Percentiles rank a stretch among this genome's conserved stretches.
These are phyloP conservation scores for Litsea cubeba DNA, from an alignment of 164 flowering plant genomes.

Conservation along the genomic window DNA sequence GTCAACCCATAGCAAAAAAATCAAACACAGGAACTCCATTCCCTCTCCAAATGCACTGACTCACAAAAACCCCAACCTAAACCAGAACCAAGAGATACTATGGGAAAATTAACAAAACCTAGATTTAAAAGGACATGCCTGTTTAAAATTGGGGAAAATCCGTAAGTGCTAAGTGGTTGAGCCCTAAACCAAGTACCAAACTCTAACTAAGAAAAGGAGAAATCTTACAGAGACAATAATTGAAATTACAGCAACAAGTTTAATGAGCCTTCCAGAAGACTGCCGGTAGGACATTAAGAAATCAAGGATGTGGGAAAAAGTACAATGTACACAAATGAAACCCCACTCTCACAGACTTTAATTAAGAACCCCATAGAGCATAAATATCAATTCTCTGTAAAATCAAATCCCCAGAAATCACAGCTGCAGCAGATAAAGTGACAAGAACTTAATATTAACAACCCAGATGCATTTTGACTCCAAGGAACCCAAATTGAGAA, in stretches of 20 bases:
- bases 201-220: background rate
- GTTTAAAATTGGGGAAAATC: background rate
- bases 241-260: no score
- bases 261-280: background rate
- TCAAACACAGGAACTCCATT: conserved; percentile 40
- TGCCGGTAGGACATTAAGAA: background rate
- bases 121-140: background rate
- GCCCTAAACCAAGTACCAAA: background rate
- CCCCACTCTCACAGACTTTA: background rate
- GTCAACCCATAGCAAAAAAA: conserved; percentile 27
- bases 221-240: no score
- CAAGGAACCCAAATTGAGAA: background rate
- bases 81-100: background rate
- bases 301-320: background rate
- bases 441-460: no score
- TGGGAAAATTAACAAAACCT: background rate
- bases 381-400: background rate
- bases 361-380: background rate
- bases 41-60: conserved; percentile 11
- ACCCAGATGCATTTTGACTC: background rate
- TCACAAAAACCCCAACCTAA: conserved; percentile 2
- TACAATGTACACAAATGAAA: background rate
- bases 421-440: background rate
- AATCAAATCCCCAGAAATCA: background rate
- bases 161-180: background rate